Conservation (phyloP, 2,329 filamentous ascomycete species). For the Tolypocladium ovalisporum region DNA sequence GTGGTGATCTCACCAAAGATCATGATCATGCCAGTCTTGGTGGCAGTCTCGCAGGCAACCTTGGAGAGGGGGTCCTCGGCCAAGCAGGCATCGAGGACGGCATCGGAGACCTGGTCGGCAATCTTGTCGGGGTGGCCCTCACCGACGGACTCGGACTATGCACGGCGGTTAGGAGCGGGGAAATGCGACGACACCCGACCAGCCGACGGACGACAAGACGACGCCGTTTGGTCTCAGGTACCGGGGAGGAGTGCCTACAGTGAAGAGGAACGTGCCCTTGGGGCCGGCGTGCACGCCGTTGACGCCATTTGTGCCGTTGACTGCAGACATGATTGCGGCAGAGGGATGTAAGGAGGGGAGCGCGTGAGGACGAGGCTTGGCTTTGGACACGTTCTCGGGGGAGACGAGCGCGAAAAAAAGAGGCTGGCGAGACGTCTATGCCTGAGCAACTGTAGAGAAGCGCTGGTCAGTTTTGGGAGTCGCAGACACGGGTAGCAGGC, state of each 20-base stretch:
- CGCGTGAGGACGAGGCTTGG: conserved; percentile 9
- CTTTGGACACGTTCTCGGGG: neutral
- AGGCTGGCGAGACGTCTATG: neutral
- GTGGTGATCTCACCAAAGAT: conserved; percentile 98
- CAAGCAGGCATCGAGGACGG: conserved; percentile 96
- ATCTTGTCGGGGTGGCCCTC: conserved; percentile 96
- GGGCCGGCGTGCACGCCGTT: conserved; percentile 23
- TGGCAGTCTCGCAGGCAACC: conserved; percentile 97
- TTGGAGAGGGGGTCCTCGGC: conserved; percentile 93
- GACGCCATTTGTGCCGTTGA: conserved; percentile 36
- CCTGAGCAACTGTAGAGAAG: neutral
- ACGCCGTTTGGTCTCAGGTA: neutral
- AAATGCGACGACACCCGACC: neutral
- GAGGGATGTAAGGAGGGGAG: conserved; percentile 3
- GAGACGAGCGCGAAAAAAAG: neutral
- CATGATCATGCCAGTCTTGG: conserved; percentile 99
- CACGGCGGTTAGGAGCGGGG: conserved; percentile 12
- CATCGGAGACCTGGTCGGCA: conserved; percentile 96
- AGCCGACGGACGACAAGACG: neutral
- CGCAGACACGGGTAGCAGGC: neutral
- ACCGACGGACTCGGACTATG: conserved; percentile 72
- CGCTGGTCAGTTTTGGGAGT: neutral
- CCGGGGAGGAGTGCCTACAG: conserved; percentile 35
- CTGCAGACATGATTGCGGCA: conserved; percentile 41
- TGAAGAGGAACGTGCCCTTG: conserved; percentile 72